Evolutionary conservation across 768 basidiomycete genomes (phyloP), one percentile per base, ranked within the genome.

Genomic region (Stropharia rugosoannulata): DNA sequence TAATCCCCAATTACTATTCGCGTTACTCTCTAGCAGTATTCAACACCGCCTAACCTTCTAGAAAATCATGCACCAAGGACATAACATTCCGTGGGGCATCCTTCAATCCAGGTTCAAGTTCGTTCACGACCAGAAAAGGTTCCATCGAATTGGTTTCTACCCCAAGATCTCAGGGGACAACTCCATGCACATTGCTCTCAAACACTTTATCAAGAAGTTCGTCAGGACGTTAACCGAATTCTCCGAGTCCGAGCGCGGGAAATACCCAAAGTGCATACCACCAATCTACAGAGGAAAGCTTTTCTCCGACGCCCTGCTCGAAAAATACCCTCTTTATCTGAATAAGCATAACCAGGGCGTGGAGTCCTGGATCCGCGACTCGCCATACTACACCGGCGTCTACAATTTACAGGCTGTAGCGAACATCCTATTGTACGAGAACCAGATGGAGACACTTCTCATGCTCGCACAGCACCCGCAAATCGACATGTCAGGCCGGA

Each of bases 381-480:
- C 39, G 15, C 73, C 70, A 58, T 12, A n/a, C 37, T 67, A 63
- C 0, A 8, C 47, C 15, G 47, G 71, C 29, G 61, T 5, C 62
- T 67, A 19, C 63, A 76, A 5, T 71, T 71, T 0, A 70, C 73
- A 70, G 1, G 69, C 73, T 11, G 71, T 70, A 0, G 65, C 75
- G 39, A 74, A 74, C 45, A 61, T 74, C 22, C 68, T 76, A 15
- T 56, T 75, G 7, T 57, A 63, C 36, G 70, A 73, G 46, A 73
- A 73, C 54, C 57, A 72, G 22, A 61, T 74, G 55, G 52, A 57
- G 2, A 46, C 62, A 0, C 67, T 76, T 13, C 58, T 77, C 3
- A 72, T 70, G 66, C 64, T 77, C 32, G 73, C 73, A 9, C 65
- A 69, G 9, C 74, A 75, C 51, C 75, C 75, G 7, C 37, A 49